These are phyloP conservation scores for Blumeriella jaapii DNA, from an alignment of 2,329 filamentous ascomycete genomes.

Conservation along the genomic window DNA sequence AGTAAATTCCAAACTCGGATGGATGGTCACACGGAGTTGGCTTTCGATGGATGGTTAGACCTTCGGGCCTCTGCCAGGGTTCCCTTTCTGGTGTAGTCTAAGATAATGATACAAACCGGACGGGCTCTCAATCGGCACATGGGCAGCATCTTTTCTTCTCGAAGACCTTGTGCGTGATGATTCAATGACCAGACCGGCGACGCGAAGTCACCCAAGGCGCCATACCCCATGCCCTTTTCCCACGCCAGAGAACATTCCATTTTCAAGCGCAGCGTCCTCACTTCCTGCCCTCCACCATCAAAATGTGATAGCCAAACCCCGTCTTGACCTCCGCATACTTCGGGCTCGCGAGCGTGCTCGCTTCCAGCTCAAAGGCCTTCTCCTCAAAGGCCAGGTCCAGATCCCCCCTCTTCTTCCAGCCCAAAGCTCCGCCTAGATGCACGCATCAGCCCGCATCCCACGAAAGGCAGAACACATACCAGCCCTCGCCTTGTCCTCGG, in stretches of 20 bases:
- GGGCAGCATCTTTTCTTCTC: too few species aligned
- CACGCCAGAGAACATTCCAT: background rate
- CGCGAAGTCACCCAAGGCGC: too few species aligned
- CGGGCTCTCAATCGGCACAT: constrained; percentile 25
- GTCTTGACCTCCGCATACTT: constrained; percentile 64
- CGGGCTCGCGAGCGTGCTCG: constrained; percentile 51
- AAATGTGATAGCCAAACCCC: constrained; percentile 65
- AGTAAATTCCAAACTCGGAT: constrained; percentile 36
- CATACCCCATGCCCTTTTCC: constrained; percentile 3
- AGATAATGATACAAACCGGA: constrained; percentile 23
- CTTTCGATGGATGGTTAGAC: constrained; percentile 23
- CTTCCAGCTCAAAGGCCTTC: constrained; percentile 57
- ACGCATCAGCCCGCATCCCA: background rate
- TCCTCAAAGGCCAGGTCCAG: constrained; percentile 60
- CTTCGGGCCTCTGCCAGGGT: constrained; percentile 20
- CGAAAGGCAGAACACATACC: constrained; percentile 31
- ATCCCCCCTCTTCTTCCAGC: constrained; percentile 60
- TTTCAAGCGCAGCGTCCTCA: constrained; percentile 9
- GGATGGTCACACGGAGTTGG: constrained; percentile 21
- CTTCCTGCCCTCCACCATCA: constrained; percentile 49
- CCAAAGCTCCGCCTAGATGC: constrained; percentile 52
- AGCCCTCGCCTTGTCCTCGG: constrained; percentile 65
- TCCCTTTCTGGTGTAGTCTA: constrained; percentile 26
- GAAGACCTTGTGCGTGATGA: too few species aligned
- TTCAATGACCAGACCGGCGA: too few species aligned